Percentiles rank a stretch among this genome's conserved stretches.
phyloP scores from a whole-genome alignment of 192 early-diverging fungal genomes.

The Gaertneriomyces semiglobifer region DNA sequence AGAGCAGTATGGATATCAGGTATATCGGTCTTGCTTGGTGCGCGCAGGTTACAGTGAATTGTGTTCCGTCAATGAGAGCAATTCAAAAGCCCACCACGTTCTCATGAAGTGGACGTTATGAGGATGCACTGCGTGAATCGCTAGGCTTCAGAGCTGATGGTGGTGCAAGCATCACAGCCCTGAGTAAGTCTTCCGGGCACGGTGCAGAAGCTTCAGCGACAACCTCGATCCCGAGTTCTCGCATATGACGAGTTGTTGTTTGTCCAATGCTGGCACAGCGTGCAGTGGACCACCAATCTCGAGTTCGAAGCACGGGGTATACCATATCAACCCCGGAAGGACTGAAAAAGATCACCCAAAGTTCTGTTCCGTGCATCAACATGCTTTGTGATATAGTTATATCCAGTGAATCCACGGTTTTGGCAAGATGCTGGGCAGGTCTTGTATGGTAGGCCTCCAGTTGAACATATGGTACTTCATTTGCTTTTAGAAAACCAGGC shows the following conservation, averaged over 20 bases:
- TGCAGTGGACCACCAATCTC: conserved; percentile 2
- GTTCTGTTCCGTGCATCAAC: neutral
- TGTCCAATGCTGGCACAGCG: conserved; percentile 47
- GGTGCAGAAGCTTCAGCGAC: conserved; percentile 35
- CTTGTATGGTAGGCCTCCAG: conserved; percentile 43
- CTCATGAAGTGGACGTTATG: too few relatives aligned
- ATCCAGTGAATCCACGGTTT: neutral
- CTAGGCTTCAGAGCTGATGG: too few relatives aligned
- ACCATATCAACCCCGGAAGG: conserved; percentile 52
- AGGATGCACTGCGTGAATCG: too few relatives aligned
- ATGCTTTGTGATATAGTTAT: too few relatives aligned
- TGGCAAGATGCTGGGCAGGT: neutral
- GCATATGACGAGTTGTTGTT: conserved; percentile 41
- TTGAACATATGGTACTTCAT: conserved; percentile 31
- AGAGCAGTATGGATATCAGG: too few relatives aligned
- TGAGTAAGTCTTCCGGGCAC: conserved; percentile 16
- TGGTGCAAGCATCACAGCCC: conserved; percentile 15
- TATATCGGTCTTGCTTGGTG: too few relatives aligned
- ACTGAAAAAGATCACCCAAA: conserved; percentile 61
- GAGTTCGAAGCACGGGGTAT: conserved; percentile 17
- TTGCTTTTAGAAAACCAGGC: conserved; percentile 22
- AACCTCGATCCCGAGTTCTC: conserved; percentile 15
- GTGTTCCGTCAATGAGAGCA: too few relatives aligned
- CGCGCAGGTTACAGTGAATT: too few relatives aligned
- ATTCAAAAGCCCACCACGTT: too few relatives aligned